phyloP scores from a whole-genome alignment of 805 yeast species.

The Candida tallmaniae region DNA sequence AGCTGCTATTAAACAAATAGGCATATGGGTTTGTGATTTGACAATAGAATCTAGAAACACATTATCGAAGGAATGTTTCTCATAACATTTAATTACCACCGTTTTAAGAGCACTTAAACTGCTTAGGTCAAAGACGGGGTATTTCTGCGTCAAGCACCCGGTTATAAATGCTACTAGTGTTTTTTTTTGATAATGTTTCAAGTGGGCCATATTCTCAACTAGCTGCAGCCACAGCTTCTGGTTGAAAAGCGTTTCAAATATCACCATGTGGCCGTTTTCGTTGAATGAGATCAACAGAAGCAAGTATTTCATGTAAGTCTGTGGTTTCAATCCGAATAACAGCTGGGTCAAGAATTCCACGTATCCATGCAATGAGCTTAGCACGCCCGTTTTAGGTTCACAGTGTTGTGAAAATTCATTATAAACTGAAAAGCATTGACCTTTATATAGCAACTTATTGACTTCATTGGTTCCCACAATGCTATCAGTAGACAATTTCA shows the following conservation, averaged over 20 bases:
- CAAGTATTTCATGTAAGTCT: constrained; percentile 16
- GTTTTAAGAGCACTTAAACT: too few relatives aligned
- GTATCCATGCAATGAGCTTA: background rate
- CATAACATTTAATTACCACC: too few relatives aligned
- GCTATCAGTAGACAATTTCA: background rate
- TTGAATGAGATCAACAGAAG: constrained; percentile 21
- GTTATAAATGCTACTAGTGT: constrained; percentile 15
- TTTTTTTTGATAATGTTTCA: constrained; percentile 26
- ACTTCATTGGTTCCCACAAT: constrained; percentile 22
- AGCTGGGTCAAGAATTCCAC: background rate
- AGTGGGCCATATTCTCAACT: constrained; percentile 9
- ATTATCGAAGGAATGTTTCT: too few relatives aligned
- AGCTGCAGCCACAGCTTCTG: constrained; percentile 17
- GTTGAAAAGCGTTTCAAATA: constrained; percentile 22
- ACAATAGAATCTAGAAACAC: constrained; percentile 17
- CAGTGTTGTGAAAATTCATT: constrained; percentile 17
- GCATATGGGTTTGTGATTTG: constrained; percentile 9
- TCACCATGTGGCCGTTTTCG: constrained; percentile 9
- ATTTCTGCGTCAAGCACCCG: constrained; percentile 8
- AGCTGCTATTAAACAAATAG: constrained; percentile 15
- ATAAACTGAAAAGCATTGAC: constrained; percentile 21
- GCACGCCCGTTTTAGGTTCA: background rate
- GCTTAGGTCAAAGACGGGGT: too few relatives aligned
- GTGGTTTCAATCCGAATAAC: too few relatives aligned
- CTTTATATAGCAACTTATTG: constrained; percentile 36